Base-by-base conservation (phyloP, 2,329 filamentous ascomycete species). In the Fusarium nurragi region DNA sequence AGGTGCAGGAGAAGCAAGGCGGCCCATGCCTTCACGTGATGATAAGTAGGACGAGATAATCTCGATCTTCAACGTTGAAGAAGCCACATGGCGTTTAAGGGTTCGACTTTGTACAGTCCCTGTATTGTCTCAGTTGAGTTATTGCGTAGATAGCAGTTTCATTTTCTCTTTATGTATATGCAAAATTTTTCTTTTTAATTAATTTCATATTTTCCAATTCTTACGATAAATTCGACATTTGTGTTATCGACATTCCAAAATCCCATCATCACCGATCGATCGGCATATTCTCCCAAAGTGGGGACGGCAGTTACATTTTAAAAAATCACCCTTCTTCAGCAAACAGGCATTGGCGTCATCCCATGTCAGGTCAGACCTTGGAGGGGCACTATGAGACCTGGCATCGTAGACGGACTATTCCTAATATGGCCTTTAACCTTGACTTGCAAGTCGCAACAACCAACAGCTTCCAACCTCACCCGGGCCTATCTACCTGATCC, bases 1-100 rank as follows among this genome's bases (percentile, higher is more conserved):
- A 32, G 14, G 11, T 8, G 4, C 5, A 1, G 5, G 5, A 34
- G 13, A 19, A n/a, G 23, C 41, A 38, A 44, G 40, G 38, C 23
- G 19, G 19, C 47, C 38, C 21, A 13, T 14, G 9, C 41, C n/a
- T 67, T 52, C 69, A 71, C 69, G 69, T 71, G 69, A 71, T 51
- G 69, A 70, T 70, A 70, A 70, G 68, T 70, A 70, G 68, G 68
- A 65, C 60, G 18, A 37, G 34, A 46, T 65, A 34, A 32, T 67
- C 60, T 67, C 50, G 51, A 62, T 61, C 39, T 34, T 34, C 16
- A 34, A 52, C 43, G 41, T 59, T 43, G 44, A 21, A 50, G 37
- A 41, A 50, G 46, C 37, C 40, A 64, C 55, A n/a, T 46, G 36
- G 26, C 39, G 30, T 25, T 32, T 10, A 32, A 18, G 9, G 18